These are phyloP conservation scores for Cystofilobasidium macerans DNA, from an alignment of 768 basidiomycete genomes.

Conservation along the genomic window DNA sequence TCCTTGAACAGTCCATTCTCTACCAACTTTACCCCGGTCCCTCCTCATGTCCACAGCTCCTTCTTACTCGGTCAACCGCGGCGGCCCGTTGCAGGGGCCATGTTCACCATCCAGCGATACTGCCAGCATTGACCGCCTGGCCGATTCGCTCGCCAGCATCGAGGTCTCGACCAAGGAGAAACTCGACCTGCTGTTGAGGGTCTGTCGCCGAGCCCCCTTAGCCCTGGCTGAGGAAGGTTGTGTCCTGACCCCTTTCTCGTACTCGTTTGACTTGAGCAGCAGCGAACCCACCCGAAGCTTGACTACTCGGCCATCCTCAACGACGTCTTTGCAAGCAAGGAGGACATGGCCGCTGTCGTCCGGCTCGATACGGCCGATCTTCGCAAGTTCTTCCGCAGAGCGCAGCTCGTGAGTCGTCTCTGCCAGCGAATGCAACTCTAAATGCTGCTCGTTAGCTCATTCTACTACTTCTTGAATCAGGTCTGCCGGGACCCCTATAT, in stretches of 20 bases:
- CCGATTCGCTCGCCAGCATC: background rate
- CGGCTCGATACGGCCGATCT: background rate
- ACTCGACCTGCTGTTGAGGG: background rate
- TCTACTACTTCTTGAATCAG: no score
- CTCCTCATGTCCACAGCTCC: no score
- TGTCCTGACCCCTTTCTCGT: no score
- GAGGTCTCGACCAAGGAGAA: background rate
- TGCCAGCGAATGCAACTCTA: background rate
- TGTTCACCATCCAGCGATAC: background rate
- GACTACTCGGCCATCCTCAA: conserved; percentile 1
- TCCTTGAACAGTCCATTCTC: no score
- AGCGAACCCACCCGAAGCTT: background rate
- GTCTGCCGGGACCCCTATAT: background rate
- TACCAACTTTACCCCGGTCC: no score
- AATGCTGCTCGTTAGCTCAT: background rate
- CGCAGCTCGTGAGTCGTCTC: background rate
- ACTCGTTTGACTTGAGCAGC: background rate
- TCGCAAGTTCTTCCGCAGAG: background rate
- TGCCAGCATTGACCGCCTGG: background rate
- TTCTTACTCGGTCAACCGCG: background rate
- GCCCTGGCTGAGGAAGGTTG: no score
- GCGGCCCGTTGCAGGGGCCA: background rate
- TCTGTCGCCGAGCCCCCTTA: background rate
- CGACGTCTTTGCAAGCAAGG: background rate
- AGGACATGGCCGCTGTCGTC: background rate